These are phyloP conservation scores for Aspergillus sparsus DNA, from an alignment of 495 filamentous ascomycete species.

Conservation along the genomic window DNA sequence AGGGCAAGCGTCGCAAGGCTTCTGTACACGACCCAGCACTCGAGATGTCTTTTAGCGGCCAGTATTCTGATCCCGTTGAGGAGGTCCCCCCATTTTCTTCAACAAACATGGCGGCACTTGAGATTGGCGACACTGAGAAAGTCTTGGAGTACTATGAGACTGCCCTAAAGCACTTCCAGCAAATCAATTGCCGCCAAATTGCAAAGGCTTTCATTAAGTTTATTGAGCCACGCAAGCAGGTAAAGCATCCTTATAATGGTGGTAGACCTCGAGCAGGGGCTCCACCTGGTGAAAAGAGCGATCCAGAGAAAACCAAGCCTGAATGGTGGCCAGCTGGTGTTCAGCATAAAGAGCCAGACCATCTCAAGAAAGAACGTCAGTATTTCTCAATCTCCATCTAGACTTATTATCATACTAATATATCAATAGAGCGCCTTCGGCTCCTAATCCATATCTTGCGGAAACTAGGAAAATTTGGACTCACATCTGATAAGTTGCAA, in stretches of 20 bases:
- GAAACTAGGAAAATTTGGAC: constrained; percentile 35
- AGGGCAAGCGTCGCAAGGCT: constrained; percentile 38
- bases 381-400: background rate
- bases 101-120: constrained; percentile 40
- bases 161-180: constrained; percentile 47
- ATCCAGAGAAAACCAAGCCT: constrained; percentile 63
- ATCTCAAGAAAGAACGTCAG: constrained; percentile 74
- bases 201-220: constrained; percentile 80
- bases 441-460: constrained; percentile 51
- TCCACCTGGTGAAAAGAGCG: constrained; percentile 40
- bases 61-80: constrained; percentile 29
- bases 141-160: constrained; percentile 40
- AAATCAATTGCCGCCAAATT: constrained; percentile 53
- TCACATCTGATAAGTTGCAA: constrained; percentile 45
- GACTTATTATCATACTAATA: constrained; percentile 3
- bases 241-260: constrained; percentile 76
- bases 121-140: constrained; percentile 42
- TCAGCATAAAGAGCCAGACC: constrained; percentile 83
- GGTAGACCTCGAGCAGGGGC: constrained; percentile 44
- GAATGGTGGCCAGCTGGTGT: constrained; percentile 75
- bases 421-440: constrained; percentile 37
- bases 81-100: constrained; percentile 33
- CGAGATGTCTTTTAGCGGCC: constrained; percentile 23
- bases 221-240: constrained; percentile 85
- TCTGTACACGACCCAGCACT: constrained; percentile 24